Base-by-base conservation (phyloP, 495 filamentous ascomycete species). In the Neurospora sp. region DNA sequence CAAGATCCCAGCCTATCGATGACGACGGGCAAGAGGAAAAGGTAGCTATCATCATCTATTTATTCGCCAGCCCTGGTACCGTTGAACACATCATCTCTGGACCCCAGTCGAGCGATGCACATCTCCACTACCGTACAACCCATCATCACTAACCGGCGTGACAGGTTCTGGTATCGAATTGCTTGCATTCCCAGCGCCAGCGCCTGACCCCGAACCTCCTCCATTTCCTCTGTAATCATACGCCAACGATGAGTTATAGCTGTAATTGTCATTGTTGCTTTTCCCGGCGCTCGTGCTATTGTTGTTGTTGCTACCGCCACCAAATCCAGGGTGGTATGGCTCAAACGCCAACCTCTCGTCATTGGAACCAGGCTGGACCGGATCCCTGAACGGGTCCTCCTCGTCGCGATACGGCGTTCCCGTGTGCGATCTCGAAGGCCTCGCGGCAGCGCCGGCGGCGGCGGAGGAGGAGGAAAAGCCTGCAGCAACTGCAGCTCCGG, bases 301-400 rank as follows among this genome's bases (percentile, higher is more conserved):
- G 10, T 65, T 48, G 44, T 22, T 61, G 53, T 7, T 35, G 27
- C 53, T 16, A 14, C 27, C 18, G n/a, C 72, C 75, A 45, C 79
- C 76, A 68, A 87, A 87, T 1, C 86, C 86, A 4, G 86, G 86
- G 74, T 88, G 85, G 72, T 82, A 88, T 9, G 86, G 86, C 74
- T 88, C 86, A 71, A 81, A 84, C 16, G 77, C 76, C 9, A 85
- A 74, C 6, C 80, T 77, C 3, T 77, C 76, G 16, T 80, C 77
- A 9, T 79, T 76, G 0, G 45, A 61, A 31, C 80, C 80, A 2
- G 75, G 75, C 9, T 61, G 53, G 14, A 79, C 76, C 10, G 84
- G 85, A 68, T 87, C 85, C 12, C 82, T 81, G 74, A 87, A 85
- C 10, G 83, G 84, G 72, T 88, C 80, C n/a, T 84, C 83, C 9